Conservation (phyloP, 2,329 filamentous ascomycete genomes). For the Fusarium irregulare region DNA sequence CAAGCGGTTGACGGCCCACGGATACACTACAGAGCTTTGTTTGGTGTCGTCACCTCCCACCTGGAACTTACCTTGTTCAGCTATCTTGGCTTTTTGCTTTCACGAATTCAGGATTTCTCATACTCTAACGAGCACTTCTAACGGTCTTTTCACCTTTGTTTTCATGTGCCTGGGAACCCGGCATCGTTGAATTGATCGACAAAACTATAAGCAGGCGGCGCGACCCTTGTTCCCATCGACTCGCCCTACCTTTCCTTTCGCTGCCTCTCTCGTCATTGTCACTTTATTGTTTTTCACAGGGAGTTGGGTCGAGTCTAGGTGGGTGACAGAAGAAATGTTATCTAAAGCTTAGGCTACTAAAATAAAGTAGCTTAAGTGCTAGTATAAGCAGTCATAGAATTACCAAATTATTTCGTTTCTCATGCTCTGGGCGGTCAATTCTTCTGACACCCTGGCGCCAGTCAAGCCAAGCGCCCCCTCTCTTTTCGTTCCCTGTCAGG, state of each 20-base stretch:
- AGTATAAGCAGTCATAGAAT: too few relatives aligned
- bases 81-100: conserved; percentile 30
- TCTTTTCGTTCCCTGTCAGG: conserved; percentile 37
- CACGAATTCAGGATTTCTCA: conserved; percentile 13
- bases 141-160: conserved; percentile 22
- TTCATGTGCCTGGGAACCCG: conserved; percentile 2
- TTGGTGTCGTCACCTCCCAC: conserved; percentile 23
- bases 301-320: background rate
- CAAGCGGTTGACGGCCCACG: conserved; percentile 16
- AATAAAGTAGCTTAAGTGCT: too few relatives aligned
- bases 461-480: conserved; percentile 33
- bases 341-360: too few relatives aligned
- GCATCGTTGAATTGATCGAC: conserved; percentile 18
- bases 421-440: too few relatives aligned
- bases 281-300: conserved; percentile 21
- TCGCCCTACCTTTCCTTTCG: conserved; percentile 22
- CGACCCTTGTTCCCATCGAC: conserved; percentile 17
- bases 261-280: conserved; percentile 28
- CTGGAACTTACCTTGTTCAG: conserved; percentile 30
- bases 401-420: too few relatives aligned
- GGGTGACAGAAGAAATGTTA: too few relatives aligned
- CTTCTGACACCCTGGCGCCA: background rate
- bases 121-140: conserved; percentile 4
- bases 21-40: conserved; percentile 3
- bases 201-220: conserved; percentile 16